Percentiles rank a stretch among this genome's conserved stretches.
Conservation (phyloP, 192 early-diverging fungal species). For the Glomus cerebriforme region DNA sequence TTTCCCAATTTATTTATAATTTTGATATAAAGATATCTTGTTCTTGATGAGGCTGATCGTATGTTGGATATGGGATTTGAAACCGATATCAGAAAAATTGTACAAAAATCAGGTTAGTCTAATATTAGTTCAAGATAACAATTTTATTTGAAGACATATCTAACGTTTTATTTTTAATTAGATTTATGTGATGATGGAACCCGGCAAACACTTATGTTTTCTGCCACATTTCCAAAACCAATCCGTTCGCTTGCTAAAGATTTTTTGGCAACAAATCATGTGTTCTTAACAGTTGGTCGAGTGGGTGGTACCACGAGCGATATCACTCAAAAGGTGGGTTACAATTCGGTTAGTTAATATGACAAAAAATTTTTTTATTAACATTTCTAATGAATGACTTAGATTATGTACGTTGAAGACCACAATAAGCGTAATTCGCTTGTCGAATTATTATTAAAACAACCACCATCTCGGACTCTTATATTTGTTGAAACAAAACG, state of each 20-base stretch:
- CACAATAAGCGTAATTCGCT: constrained; percentile 59
- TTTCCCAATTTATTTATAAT: constrained; percentile 7
- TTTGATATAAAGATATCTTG: constrained; percentile 45
- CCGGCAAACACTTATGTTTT: constrained; percentile 96
- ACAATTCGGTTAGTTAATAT: constrained; percentile 40
- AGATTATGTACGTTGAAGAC: constrained; percentile 66
- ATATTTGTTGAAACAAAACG: constrained; percentile 86
- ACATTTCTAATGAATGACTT: constrained; percentile 1
- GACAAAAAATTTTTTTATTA: constrained; percentile 27
- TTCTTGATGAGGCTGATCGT: constrained; percentile 88
- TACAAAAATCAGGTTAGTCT: constrained; percentile 48
- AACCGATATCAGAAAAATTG: constrained; percentile 85
- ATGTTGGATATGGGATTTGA: constrained; percentile 99
- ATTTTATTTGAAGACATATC: not conserved
- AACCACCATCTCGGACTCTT: constrained; percentile 64
- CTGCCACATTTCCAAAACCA: constrained; percentile 93
- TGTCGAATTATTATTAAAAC: constrained; percentile 51
- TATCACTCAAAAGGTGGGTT: constrained; percentile 79
- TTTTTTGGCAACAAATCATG: constrained; percentile 78
- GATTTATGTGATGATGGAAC: constrained; percentile 70
- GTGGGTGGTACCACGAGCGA: constrained; percentile 89
- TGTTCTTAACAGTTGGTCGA: constrained; percentile 86
- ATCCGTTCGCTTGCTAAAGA: constrained; percentile 92
- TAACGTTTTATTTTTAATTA: constrained; percentile 40
- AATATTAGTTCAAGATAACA: not conserved